A percentile compares a stretch with the other conserved stretches of the same genome.
Evolutionary conservation across 1,284 basidiomycete genomes (phyloP).

Genomic region (Ganoderma multipileum): DNA sequence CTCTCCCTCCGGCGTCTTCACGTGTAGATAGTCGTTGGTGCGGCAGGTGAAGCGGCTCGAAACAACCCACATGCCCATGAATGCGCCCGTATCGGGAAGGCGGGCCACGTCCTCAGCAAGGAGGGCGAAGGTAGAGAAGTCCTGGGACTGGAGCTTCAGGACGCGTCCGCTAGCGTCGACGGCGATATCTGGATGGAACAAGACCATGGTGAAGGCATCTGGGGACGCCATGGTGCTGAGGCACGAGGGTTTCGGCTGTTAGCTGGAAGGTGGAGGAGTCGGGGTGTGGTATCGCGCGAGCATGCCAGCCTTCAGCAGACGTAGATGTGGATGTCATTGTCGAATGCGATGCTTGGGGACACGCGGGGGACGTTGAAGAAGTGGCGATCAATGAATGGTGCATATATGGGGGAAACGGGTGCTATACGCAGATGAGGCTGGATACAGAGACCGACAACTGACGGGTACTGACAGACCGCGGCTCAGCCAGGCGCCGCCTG

Average conservation of each 20-base stretch:
- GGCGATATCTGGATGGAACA: background rate
- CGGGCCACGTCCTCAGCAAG: background rate
- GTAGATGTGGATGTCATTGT: constrained; percentile 3
- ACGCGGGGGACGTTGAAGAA: background rate
- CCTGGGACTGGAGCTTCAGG: background rate
- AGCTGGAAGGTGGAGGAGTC: background rate
- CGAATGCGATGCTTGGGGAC: background rate
- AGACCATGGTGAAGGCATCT: background rate
- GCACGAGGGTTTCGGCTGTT: background rate
- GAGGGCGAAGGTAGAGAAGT: background rate
- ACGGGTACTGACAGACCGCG: background rate
- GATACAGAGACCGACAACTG: background rate
- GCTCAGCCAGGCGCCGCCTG: background rate
- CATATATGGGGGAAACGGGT: background rate
- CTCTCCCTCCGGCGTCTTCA: background rate
- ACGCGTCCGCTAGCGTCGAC: background rate
- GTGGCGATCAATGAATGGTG: background rate
- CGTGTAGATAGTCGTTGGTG: background rate
- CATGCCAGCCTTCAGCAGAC: background rate
- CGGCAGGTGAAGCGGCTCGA: background rate
- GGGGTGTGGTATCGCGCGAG: background rate
- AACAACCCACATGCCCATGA: background rate
- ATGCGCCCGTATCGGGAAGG: background rate
- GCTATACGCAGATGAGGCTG: background rate
- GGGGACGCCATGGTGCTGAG: background rate